Conservation (phyloP, 73 alveolate species). For the Tetrahymena elliotti region DNA sequence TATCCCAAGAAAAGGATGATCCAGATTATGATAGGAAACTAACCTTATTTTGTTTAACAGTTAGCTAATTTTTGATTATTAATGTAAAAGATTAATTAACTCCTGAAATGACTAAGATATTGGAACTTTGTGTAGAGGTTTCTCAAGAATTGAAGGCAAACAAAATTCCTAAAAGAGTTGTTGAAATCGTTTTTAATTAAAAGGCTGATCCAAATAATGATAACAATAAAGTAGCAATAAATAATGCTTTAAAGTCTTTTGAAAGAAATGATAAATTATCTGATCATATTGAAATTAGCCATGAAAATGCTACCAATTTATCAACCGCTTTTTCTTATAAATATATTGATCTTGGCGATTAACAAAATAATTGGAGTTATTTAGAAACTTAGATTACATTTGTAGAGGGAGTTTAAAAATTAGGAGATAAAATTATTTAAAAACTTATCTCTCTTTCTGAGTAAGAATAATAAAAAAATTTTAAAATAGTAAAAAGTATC, state of each 20-base stretch:
- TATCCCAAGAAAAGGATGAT: slow-evolving; percentile 17
- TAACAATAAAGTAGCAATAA: not conserved
- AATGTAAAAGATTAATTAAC: not conserved
- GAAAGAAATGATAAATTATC: not conserved
- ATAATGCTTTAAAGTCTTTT: not conserved
- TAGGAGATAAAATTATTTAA: not conserved
- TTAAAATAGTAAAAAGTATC: not conserved
- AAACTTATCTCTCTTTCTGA: not conserved
- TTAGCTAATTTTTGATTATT: not conserved
- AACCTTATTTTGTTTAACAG: not conserved
- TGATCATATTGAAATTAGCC: not conserved
- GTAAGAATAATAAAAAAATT: not conserved
- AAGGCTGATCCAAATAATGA: not conserved
- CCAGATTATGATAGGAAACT: slow-evolving; percentile 30
- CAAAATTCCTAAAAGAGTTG: not conserved
- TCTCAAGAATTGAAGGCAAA: not conserved
- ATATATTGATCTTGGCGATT: not conserved
- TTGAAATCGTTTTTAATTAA: not conserved
- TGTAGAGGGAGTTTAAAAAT: not conserved
- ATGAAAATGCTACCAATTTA: not conserved
- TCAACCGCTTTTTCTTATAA: not conserved
- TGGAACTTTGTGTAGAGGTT: not conserved
- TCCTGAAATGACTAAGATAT: not conserved
- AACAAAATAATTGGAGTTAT: not conserved
- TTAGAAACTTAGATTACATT: not conserved